Evolutionary conservation across 2,329 filamentous ascomycete species (phyloP), one percentile per base, ranked within the genome.

Genomic region (Trichothecium roseum): DNA sequence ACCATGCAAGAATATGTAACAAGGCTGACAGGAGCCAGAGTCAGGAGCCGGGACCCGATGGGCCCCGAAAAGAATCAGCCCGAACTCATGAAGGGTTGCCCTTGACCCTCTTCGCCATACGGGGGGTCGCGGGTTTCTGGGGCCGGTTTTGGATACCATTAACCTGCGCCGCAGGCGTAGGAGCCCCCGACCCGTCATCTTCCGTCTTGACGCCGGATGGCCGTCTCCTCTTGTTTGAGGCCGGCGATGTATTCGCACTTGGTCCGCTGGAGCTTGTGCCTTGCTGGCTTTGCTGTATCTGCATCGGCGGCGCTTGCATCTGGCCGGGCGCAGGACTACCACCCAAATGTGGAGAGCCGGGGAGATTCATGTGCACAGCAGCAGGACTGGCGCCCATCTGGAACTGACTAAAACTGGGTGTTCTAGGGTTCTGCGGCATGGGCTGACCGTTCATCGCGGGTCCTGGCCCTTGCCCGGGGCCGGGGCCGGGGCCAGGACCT

Each of bases 211-310:
- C 69, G 4, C 65, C 66, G 0, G 72, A 76, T 1, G 71, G 68
- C 20, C 73, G 62, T 45, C 73, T 57, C 36, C 72, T 62, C 55
- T 78, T 78, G 44, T 74, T 75, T 24, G 69, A 72, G 17, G 70
- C 66, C 28, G 74, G 74, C 22, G 73, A 78, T 5, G 78, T 81
- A 56, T 80, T 81, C 38, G 77, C 75, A 49, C 75, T 81, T 6
- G 75, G 74, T 2, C 74, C 77, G 51, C 72, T 76, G 8, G 76
- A 80, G 52, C 63, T 74, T 22, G 76, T 78, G 28, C 77, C 78
- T 50, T 81, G 78, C 52, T 81, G 77, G 51, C 76, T 81, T 43
- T 74, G 72, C 51, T 81, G 76, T 40, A 76, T 60, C 52, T 77
- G 73, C 77, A 81, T 81, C 42, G 66, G 65, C 16, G 76, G 76